Conservation (phyloP, 2,329 filamentous ascomycete genomes). For the Aspergillus sp. region DNA sequence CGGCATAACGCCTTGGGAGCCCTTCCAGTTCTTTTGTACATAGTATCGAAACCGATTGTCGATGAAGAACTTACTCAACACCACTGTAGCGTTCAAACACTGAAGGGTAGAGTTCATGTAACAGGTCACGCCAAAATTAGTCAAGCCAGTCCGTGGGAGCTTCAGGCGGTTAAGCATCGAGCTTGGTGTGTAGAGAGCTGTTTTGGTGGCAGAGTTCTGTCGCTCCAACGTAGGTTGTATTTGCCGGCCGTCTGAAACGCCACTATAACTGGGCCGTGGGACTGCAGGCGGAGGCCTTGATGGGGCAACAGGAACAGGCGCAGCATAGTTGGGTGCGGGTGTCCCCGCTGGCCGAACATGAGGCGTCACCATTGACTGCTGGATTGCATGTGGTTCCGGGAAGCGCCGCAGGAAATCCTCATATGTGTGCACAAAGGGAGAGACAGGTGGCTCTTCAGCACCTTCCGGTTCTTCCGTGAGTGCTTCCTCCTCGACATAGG, state of each 20-base stretch:
- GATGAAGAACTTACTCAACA: conserved; percentile 64
- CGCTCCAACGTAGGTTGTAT: conserved; percentile 46
- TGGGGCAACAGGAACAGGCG: conserved; percentile 59
- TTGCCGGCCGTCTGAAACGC: conserved; percentile 65
- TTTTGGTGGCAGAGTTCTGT: conserved; percentile 48
- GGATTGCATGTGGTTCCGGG: conserved; percentile 66
- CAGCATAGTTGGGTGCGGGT: conserved; percentile 36
- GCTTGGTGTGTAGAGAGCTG: conserved; percentile 45
- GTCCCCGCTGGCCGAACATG: conserved; percentile 32
- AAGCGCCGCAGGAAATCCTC: conserved; percentile 84
- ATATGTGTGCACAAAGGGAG: conserved; percentile 65
- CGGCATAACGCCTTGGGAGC: conserved; percentile 63
- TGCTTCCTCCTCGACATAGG: conserved; percentile 42
- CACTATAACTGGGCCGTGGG: conserved; percentile 75
- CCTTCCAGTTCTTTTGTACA: conserved; percentile 68
- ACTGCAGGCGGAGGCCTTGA: conserved; percentile 68
- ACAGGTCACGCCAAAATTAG: conserved; percentile 80
- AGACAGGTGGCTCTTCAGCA: conserved; percentile 46
- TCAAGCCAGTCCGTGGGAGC: conserved; percentile 69
- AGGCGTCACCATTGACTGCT: conserved; percentile 57
- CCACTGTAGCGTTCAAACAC: conserved; percentile 71
- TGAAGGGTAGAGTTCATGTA: conserved; percentile 93
- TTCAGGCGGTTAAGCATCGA: conserved; percentile 48
- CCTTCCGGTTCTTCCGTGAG: conserved; percentile 45
- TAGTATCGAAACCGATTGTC: conserved; percentile 61